Evolutionary conservation across 345 rosid species (phyloP).

Genomic region (Populus pruinosa): DNA sequence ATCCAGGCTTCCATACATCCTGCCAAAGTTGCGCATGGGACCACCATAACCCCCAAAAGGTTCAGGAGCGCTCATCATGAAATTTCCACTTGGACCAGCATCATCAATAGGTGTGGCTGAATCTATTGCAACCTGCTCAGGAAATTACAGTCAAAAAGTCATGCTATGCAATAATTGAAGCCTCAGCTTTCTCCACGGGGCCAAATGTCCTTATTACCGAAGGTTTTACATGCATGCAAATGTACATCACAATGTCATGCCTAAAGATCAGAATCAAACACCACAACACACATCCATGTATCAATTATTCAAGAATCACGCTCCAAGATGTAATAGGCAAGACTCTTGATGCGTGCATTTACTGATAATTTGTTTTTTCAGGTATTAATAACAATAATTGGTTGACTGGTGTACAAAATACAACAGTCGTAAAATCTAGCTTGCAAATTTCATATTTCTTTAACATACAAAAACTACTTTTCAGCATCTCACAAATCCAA

Average conservation of each 20-base stretch:
- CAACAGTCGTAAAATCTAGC: not conserved
- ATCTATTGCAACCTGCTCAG: constrained; percentile 86
- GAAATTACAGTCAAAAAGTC: constrained; percentile 8
- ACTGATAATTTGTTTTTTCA: not conserved
- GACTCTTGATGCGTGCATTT: not conserved
- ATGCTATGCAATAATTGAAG: not conserved
- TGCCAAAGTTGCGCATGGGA: constrained; percentile 67
- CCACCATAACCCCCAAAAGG: constrained; percentile 83
- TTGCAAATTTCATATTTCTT: not conserved
- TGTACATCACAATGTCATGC: not conserved
- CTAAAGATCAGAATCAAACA: not conserved
- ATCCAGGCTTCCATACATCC: constrained; percentile 78
- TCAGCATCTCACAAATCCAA: not conserved
- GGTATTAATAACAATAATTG: not conserved
- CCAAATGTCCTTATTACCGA: not conserved
- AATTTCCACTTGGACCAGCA: constrained; percentile 61
- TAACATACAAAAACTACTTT: not conserved
- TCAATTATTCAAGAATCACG: not conserved
- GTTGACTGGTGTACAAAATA: not conserved
- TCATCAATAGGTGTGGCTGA: constrained; percentile 92
- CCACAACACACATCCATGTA: not conserved
- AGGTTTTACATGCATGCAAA: not conserved
- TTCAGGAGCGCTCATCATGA: constrained; percentile 46
- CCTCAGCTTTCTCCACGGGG: not conserved
- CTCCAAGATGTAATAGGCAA: not conserved